phyloP scores from a whole-genome alignment of 257 asterid species.

The Plantago elongata region DNA sequence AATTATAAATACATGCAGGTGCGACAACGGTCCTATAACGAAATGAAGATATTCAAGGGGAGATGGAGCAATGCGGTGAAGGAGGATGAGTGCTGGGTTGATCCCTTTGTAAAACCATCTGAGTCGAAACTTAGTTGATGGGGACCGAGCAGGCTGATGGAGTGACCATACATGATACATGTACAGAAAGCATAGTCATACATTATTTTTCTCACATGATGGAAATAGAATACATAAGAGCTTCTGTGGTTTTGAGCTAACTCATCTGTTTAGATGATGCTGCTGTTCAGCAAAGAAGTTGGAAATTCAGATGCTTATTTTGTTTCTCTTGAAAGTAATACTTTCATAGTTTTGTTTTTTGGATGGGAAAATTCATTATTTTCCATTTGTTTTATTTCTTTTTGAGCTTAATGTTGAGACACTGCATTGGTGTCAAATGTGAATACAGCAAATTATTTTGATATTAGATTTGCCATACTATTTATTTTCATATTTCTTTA shows the following conservation, averaged over 20 bases:
- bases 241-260: neutral
- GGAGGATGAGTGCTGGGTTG: slow-evolving; percentile 67
- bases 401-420: neutral
- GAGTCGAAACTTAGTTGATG: slow-evolving; percentile 12
- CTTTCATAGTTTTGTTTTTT: neutral
- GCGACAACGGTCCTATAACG: slow-evolving; percentile 47
- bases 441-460: no score
- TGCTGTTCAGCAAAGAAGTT: neutral
- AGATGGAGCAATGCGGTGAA: slow-evolving; percentile 62
- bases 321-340: neutral
- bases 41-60: slow-evolving; percentile 50
- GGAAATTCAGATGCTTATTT: neutral
- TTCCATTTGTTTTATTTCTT: neutral
- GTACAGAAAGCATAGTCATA: neutral
- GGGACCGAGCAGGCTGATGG: neutral
- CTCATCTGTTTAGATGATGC: slow-evolving; percentile 6
- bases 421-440: no score
- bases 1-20: slow-evolving; percentile 36
- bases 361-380: neutral
- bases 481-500: no score
- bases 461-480: no score
- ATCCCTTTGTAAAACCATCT: slow-evolving; percentile 38
- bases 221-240: neutral
- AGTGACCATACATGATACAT: slow-evolving; percentile 2
- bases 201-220: neutral